Evolutionary conservation across 2,329 filamentous ascomycete genomes (phyloP).

Genomic region (Stemphylium beticola): DNA sequence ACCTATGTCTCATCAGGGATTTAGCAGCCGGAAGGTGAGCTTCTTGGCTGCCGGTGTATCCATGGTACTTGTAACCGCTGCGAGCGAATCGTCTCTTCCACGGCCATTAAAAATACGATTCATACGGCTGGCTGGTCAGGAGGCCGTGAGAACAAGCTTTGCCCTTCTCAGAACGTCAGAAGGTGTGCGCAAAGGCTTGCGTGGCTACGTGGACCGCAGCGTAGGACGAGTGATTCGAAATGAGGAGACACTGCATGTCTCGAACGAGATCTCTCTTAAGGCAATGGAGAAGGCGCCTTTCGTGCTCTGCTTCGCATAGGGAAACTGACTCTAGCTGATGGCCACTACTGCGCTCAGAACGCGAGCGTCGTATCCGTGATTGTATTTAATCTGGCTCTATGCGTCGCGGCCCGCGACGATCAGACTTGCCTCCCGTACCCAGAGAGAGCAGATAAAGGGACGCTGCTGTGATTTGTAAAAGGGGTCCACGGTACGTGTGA

Average conservation of each 20-base stretch:
- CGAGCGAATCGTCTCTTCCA: not conserved
- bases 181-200: not conserved
- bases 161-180: not conserved
- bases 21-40: not conserved
- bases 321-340: not conserved
- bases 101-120: not conserved
- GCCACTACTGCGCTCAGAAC: constrained; percentile 3
- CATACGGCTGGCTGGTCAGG: not conserved
- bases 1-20: not conserved
- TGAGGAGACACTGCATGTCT: not conserved
- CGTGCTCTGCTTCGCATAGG: too few species aligned
- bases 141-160: not conserved
- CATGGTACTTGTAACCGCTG: not conserved
- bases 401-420: constrained; percentile 23
- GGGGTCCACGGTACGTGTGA: not conserved
- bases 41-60: not conserved
- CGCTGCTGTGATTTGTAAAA: constrained; percentile 12
- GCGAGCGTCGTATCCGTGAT: constrained; percentile 26
- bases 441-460: constrained; percentile 8
- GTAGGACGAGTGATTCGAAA: not conserved
- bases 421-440: constrained; percentile 10
- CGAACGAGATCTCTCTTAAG: not conserved
- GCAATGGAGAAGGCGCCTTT: not conserved
- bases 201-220: not conserved
- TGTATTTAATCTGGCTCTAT: constrained; percentile 25